Conservation (phyloP, 2,329 filamentous ascomycete genomes). For the Cadophora luteo-olivacea region DNA sequence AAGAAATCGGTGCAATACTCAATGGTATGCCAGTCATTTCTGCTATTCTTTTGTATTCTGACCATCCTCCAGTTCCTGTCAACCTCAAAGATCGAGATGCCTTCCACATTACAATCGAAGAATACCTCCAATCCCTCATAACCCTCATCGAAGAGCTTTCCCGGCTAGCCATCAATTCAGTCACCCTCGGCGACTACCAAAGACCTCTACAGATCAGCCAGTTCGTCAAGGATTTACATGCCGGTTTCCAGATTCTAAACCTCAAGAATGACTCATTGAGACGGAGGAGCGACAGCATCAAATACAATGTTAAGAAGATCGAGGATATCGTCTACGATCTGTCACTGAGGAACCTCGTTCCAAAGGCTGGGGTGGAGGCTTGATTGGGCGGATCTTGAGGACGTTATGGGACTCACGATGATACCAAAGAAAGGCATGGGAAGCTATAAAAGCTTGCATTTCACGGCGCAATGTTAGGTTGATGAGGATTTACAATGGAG, state of each 20-base stretch:
- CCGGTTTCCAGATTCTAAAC: slow-evolving; percentile 96
- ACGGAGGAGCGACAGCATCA: slow-evolving; percentile 89
- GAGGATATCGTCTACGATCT: slow-evolving; percentile 98
- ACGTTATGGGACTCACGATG: background rate
- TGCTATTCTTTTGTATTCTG: slow-evolving; percentile 21
- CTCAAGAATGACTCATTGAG: slow-evolving; percentile 94
- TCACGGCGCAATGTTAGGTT: background rate
- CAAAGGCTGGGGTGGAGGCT: slow-evolving; percentile 43
- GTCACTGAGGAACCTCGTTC: slow-evolving; percentile 81
- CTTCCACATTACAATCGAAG: slow-evolving; percentile 96
- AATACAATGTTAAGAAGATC: slow-evolving; percentile 97
- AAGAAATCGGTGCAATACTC: slow-evolving; percentile 82
- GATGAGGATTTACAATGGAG: background rate
- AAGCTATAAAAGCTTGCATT: background rate
- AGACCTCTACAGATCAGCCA: slow-evolving; percentile 86
- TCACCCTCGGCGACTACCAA: slow-evolving; percentile 87
- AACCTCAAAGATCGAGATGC: slow-evolving; percentile 89
- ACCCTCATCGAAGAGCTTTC: slow-evolving; percentile 88
- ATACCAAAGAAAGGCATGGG: background rate
- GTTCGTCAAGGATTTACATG: slow-evolving; percentile 94
- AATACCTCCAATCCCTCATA: slow-evolving; percentile 90
- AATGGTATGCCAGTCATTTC: slow-evolving; percentile 53
- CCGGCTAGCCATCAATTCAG: slow-evolving; percentile 90
- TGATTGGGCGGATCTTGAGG: slow-evolving; percentile 2
- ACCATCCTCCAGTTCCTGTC: slow-evolving; percentile 70